These are phyloP conservation scores for Cyclanthera cordifolia DNA, from an alignment of 306 rosid genomes.

Conservation along the genomic window DNA sequence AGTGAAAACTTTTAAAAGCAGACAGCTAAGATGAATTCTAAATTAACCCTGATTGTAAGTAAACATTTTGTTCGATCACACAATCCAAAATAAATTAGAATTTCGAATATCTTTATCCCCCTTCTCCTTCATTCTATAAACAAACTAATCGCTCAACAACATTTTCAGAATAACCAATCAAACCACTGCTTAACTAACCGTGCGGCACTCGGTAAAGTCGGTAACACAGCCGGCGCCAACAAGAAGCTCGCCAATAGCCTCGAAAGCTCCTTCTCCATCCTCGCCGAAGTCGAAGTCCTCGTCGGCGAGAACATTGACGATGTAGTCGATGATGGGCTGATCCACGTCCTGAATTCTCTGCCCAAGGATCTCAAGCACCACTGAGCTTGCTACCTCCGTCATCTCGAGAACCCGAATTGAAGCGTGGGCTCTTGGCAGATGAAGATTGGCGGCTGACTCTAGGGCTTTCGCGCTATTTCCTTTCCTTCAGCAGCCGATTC, in stretches of 20 bases:
- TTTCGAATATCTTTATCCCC: not conserved
- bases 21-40: not conserved
- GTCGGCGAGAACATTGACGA: constrained; percentile 88
- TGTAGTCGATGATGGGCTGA: constrained; percentile 75
- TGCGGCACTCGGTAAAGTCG: constrained; percentile 69
- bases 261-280: constrained; percentile 82
- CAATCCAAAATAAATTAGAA: not conserved
- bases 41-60: no score
- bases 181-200: constrained; percentile 32
- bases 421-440: no score
- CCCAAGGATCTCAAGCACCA: constrained; percentile 80
- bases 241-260: constrained; percentile 76
- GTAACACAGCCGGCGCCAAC: constrained; percentile 75
- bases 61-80: not conserved
- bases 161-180: constrained; percentile 9
- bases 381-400: constrained; percentile 86
- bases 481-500: not conserved
- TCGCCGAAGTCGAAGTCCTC: constrained; percentile 90
- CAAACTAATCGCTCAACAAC: not conserved
- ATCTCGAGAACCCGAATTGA: constrained; percentile 22
- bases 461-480: not conserved
- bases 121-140: not conserved
- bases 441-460: not conserved
- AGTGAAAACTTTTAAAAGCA: no score
- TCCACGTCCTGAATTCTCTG: constrained; percentile 58